Base-by-base conservation (phyloP, 2,329 filamentous ascomycete genomes). In the Orbilia quercus region DNA sequence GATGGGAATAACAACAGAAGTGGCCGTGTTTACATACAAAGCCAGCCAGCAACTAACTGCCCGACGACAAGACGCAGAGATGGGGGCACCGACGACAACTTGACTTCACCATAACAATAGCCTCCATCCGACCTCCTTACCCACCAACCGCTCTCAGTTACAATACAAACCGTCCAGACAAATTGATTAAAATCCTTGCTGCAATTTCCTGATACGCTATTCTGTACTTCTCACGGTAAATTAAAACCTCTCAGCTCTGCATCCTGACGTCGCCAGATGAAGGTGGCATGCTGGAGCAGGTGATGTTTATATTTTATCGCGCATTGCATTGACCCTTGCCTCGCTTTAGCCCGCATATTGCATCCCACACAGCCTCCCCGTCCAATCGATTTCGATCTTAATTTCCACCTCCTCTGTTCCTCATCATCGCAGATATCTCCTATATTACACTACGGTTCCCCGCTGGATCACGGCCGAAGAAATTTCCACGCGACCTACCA, bases 241-340 rank as follows among this genome's bases (percentile, higher is more conserved):
- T 42, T 36, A 11, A 31, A 62, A 18, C 9, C 34, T 14, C 14
- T 11, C 57, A 7, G 9, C 20, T n/a, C 20, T 23, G 38, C 16
- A 22, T 28, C 9, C 36, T 25, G n/a, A 31, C 28, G 28, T 11
- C 45, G 20, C 22, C 6, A 20, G 38, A 22, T 50, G 12, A 16
- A 28, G 31, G 40, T 57, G 63, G 47, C 34, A 25, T 45, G 50
- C 14, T 50, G 36, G 20, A 22, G 44, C 16, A 18, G 38, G 20
- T 55, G 40, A 50, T 64, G 66, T 71, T 71, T 71, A 58, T 20
- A 57, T 53, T 62, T 66, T 72, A 58, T 72, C 67, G 67, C 67
- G 59, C 67, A 72, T 64, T 64, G 67, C 59, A 64, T 72, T 69
- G 54, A 60, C 55, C 55, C 64, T 69, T 59, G 64, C 57, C 58